These are phyloP conservation scores for Penicillium brevicompactum DNA, from an alignment of 2,329 filamentous ascomycete genomes.

Conservation along the genomic window DNA sequence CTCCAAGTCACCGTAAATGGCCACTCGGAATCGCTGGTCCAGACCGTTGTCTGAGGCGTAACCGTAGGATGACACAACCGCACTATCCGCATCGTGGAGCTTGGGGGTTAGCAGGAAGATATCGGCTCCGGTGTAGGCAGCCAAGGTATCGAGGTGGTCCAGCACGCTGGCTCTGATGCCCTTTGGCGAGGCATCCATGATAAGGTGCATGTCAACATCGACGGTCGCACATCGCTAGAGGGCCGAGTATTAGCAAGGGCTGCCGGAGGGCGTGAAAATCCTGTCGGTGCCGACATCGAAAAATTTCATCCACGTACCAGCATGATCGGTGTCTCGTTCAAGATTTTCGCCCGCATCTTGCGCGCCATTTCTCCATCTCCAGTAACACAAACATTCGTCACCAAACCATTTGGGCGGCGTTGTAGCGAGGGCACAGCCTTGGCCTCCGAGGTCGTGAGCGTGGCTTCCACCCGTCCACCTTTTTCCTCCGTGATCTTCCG, in stretches of 20 bases:
- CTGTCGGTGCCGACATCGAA: conserved; percentile 8
- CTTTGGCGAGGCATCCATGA: conserved; percentile 71
- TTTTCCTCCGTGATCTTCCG: conserved; percentile 73
- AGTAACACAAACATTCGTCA: conserved; percentile 88
- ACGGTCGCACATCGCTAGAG: conserved; percentile 84
- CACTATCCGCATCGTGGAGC: conserved; percentile 74
- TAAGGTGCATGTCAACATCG: conserved; percentile 87
- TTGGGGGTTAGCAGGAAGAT: conserved; percentile 95
- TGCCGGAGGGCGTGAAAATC: conserved; percentile 5
- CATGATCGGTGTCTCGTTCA: conserved; percentile 90
- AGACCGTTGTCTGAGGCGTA: conserved; percentile 78
- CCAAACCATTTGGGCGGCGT: conserved; percentile 57
- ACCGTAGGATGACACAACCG: conserved; percentile 71
- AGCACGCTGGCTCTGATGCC: conserved; percentile 75
- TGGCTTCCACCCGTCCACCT: conserved; percentile 75
- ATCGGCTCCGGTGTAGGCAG: conserved; percentile 87
- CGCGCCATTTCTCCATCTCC: conserved; percentile 85
- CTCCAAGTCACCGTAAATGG: conserved; percentile 93
- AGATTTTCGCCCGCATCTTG: conserved; percentile 83
- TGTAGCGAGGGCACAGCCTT: conserved; percentile 60
- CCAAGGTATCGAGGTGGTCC: conserved; percentile 82
- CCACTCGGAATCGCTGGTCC: conserved; percentile 87
- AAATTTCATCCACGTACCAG: conserved; percentile 65
- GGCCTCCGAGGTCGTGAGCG: conserved; percentile 79
- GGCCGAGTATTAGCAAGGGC: conserved; percentile 22